Percentiles rank a stretch among this genome's conserved stretches.
phyloP scores from a whole-genome alignment of 2,329 filamentous ascomycete genomes.

The Penicillium corylophilum region DNA sequence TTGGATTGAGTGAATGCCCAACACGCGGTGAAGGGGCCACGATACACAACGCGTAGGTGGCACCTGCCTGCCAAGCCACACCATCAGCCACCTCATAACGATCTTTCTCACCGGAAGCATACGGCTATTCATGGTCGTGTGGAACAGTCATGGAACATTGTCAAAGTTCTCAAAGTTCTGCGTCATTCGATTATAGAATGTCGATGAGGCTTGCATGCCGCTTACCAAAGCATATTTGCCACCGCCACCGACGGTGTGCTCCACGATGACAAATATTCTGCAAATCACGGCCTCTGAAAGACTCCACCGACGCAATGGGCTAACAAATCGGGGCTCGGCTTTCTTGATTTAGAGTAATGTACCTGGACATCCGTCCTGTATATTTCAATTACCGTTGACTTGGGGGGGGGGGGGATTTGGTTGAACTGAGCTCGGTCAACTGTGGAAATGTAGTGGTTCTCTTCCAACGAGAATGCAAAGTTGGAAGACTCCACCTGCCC shows the following conservation, averaged over 20 bases:
- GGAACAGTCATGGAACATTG: neutral
- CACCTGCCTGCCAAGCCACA: neutral
- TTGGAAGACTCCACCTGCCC: neutral
- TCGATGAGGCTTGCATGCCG: neutral
- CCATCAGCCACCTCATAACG: neutral
- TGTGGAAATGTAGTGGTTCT: neutral
- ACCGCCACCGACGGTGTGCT: slow-evolving; percentile 13
- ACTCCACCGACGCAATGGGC: neutral
- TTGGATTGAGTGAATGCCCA: neutral
- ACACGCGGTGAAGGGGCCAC: neutral
- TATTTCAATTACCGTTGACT: no score
- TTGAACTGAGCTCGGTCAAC: no score
- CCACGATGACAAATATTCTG: neutral
- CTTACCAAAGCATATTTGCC: slow-evolving; percentile 1
- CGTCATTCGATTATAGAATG: neutral
- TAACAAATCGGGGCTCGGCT: neutral
- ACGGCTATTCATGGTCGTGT: neutral
- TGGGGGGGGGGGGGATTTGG: no score
- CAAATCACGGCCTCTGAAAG: neutral
- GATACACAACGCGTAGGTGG: neutral
- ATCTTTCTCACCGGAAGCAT: neutral
- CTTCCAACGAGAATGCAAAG: neutral
- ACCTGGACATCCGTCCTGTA: neutral
- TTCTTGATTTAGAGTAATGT: neutral
- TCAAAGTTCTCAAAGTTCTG: neutral